Conservation (phyloP, 202 grass and related monocot species). For the Setaria viridis region DNA sequence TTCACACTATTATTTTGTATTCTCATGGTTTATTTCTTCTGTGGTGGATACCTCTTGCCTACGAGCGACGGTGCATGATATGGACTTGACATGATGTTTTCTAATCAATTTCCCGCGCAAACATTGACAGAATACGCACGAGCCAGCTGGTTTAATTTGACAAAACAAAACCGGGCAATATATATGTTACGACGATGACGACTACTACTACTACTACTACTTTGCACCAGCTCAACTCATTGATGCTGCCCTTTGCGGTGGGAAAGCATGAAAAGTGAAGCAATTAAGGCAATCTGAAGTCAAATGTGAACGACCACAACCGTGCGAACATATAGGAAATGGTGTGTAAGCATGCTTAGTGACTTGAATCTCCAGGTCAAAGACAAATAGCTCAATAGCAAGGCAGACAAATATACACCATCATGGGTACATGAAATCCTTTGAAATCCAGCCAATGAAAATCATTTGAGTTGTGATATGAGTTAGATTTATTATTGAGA, state of each 20-base stretch:
- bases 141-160: not conserved
- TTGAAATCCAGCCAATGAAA: not conserved
- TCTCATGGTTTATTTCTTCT: not conserved
- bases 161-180: not conserved
- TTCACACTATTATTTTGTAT: not conserved
- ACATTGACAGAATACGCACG: not conserved
- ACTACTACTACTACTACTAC: not conserved
- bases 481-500: not conserved
- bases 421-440: not conserved
- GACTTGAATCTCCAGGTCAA: not conserved
- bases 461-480: not conserved
- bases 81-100: not conserved
- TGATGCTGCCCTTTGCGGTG: not conserved
- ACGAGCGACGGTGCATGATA: not conserved
- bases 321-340: not conserved
- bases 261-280: conserved; percentile 17
- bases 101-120: not conserved
- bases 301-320: conserved; percentile 22
- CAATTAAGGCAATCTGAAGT: conserved; percentile 10
- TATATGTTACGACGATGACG: not conserved
- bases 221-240: not conserved
- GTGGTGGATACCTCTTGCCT: not conserved
- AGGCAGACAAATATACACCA: not conserved
- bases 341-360: conserved; percentile 31
- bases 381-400: not conserved